Base-by-base conservation (phyloP, 1,284 basidiomycete genomes). In the Termitomyces sp. region DNA sequence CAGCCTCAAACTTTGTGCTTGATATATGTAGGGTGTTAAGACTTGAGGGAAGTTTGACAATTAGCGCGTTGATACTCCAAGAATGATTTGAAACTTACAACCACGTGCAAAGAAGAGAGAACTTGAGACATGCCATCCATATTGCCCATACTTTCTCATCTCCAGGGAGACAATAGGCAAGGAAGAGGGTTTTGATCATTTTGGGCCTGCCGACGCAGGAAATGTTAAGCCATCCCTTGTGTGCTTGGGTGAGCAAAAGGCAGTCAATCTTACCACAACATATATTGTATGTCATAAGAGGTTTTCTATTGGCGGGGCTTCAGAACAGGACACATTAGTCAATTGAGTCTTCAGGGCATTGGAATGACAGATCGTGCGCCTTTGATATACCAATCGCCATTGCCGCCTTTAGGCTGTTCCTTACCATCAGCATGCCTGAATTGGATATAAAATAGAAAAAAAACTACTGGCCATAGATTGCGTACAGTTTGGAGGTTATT, bases 91-190 rank as follows among this genome's bases (percentile, higher is more conserved):
- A n/a, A n/a, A n/a, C n/a, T n/a, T n/a, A n/a, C n/a, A n/a, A n/a
- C n/a, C n/a, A n/a, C n/a, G n/a, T n/a, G n/a, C n/a, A n/a, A n/a
- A n/a, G n/a, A n/a, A n/a, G n/a, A n/a, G n/a, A n/a, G n/a, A n/a
- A n/a, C n/a, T n/a, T n/a, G n/a, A 97, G 61, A 97, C 95, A 49
- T 77, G 67, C 95, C 95, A 97, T 14, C 93, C 95, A 64, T 85
- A 81, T 30, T 88, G 76, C 31, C 96, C 84, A 66, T 97, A 98
- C 45, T 79, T n/a, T 76, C 31, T 77, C 67, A 63, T 97, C 85
- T 6, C 93, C 93, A 0, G 94, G 97, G 7, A 93, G 73, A 30
- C 95, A 83, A 70, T 80, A 90, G 0, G 92, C 96, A 45, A 95
- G 73, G 74, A 97, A 96, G 35, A 98, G 82, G 0, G 92, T 95